phyloP scores from a whole-genome alignment of 371 early-diverging fungal genomes.

The Parasitella parasitica region DNA sequence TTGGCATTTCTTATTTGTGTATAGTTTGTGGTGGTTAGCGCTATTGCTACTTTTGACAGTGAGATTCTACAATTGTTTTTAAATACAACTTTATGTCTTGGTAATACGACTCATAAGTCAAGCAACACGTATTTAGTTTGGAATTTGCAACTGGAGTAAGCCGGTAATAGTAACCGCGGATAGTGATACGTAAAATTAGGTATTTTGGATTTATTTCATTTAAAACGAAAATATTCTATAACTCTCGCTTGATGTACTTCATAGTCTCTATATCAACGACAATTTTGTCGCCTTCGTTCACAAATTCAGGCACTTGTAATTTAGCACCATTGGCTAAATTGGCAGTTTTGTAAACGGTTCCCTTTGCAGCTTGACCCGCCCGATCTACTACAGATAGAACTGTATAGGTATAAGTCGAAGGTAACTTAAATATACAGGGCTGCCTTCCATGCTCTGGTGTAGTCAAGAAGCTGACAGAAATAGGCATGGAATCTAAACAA shows the following conservation, averaged over 20 bases:
- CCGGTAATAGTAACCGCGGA: too few species aligned
- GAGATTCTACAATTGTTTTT: too few species aligned
- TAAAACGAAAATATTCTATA: too few species aligned
- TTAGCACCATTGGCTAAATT: conserved; percentile 69
- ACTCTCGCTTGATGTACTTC: conserved; percentile 62
- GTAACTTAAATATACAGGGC: conserved; percentile 45
- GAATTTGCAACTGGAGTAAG: too few species aligned
- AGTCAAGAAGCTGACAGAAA: conserved; percentile 45
- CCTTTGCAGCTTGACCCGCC: conserved; percentile 70
- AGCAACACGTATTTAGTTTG: too few species aligned
- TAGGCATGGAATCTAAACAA: conserved; percentile 43
- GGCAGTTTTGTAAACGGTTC: conserved; percentile 72
- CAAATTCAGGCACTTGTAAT: conserved; percentile 81
- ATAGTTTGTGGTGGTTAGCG: too few species aligned
- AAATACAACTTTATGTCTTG: too few species aligned
- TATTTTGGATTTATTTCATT: too few species aligned
- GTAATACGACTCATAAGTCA: too few species aligned
- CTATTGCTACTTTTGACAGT: too few species aligned
- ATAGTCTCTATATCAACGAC: conserved; percentile 71
- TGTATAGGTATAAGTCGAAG: conserved; percentile 39
- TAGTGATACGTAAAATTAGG: too few species aligned
- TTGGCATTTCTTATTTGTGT: too few species aligned
- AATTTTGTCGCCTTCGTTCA: conserved; percentile 73
- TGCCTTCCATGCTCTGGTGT: conserved; percentile 44
- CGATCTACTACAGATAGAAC: conserved; percentile 42